Evolutionary conservation across 768 basidiomycete genomes (phyloP).

Genomic region (Tulasnella sp.): DNA sequence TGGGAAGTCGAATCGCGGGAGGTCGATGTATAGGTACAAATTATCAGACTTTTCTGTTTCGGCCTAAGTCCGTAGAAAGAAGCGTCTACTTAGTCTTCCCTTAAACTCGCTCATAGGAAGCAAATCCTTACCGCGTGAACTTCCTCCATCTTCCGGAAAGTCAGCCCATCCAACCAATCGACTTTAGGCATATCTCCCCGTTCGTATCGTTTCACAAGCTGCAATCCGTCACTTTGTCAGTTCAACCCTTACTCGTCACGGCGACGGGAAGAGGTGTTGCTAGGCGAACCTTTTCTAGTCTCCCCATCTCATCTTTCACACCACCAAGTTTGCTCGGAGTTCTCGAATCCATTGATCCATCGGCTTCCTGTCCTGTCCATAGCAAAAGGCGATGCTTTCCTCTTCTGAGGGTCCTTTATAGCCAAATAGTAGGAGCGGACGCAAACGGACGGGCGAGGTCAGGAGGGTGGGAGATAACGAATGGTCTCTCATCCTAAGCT

Average conservation of each 20-base stretch:
- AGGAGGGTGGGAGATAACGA: not conserved
- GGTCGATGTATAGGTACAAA: slow-evolving; percentile 91
- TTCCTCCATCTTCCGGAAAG: slow-evolving; percentile 92
- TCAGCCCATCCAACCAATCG: slow-evolving; percentile 91
- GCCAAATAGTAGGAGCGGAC: not conserved
- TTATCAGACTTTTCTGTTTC: slow-evolving; percentile 89
- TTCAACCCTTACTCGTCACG: not conserved
- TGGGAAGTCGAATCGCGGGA: slow-evolving; percentile 95
- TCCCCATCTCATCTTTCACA: slow-evolving; percentile 84
- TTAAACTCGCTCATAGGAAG: not conserved
- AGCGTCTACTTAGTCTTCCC: not conserved
- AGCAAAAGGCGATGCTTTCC: slow-evolving; percentile 85
- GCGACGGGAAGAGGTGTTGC: not conserved
- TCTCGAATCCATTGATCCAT: slow-evolving; percentile 67
- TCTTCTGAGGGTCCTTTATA: slow-evolving; percentile 67
- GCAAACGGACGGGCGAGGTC: not conserved
- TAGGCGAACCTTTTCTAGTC: slow-evolving; percentile 70
- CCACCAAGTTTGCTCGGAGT: slow-evolving; percentile 79
- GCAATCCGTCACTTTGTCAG: not conserved
- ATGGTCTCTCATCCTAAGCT: slow-evolving; percentile 24
- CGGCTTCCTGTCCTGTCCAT: slow-evolving; percentile 79
- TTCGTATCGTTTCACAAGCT: slow-evolving; percentile 85
- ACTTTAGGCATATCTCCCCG: slow-evolving; percentile 87
- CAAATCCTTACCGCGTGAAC: slow-evolving; percentile 67
- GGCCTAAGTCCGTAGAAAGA: slow-evolving; percentile 41